A percentile compares a stretch with the other conserved stretches of the same genome.
phyloP scores from a whole-genome alignment of 2,329 filamentous ascomycete species.

The Alternaria tenuissima region DNA sequence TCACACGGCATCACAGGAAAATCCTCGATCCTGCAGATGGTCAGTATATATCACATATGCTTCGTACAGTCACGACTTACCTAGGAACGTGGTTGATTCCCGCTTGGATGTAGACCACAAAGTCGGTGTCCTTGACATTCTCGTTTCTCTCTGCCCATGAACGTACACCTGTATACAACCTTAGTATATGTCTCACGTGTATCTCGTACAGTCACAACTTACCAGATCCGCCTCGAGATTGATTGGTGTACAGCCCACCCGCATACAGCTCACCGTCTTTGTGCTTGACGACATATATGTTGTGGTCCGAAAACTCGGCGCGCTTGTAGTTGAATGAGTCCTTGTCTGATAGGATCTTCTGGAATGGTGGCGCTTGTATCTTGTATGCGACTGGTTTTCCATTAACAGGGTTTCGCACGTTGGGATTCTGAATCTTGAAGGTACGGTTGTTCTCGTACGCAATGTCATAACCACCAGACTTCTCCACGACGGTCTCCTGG shows the following conservation, averaged over 20 bases:
- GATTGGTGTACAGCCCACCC: slow-evolving; percentile 68
- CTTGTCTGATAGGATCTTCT: slow-evolving; percentile 61
- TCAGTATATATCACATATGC: too few relatives aligned
- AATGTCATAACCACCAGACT: slow-evolving; percentile 61
- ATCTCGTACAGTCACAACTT: too few relatives aligned
- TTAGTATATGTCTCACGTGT: too few relatives aligned
- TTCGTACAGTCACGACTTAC: background rate
- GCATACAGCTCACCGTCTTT: slow-evolving; percentile 67
- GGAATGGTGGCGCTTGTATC: slow-evolving; percentile 59
- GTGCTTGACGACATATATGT: slow-evolving; percentile 66
- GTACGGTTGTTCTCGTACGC: slow-evolving; percentile 55
- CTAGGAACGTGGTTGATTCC: slow-evolving; percentile 65
- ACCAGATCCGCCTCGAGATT: slow-evolving; percentile 62
- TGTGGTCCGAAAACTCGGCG: slow-evolving; percentile 66
- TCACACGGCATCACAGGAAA: slow-evolving; percentile 56
- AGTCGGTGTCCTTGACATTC: slow-evolving; percentile 63
- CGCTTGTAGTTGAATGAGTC: slow-evolving; percentile 65
- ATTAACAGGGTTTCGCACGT: slow-evolving; percentile 57
- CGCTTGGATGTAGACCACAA: slow-evolving; percentile 66
- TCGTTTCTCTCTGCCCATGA: slow-evolving; percentile 62
- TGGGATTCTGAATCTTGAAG: slow-evolving; percentile 60
- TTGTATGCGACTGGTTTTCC: slow-evolving; percentile 60
- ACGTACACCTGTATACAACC: slow-evolving; percentile 41
- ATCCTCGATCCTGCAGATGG: slow-evolving; percentile 49
- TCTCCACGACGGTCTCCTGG: slow-evolving; percentile 57